A percentile compares a stretch with the other conserved stretches of the same genome.
phyloP scores from a whole-genome alignment of 202 grass and related monocot genomes.

The Zoysia matrella region DNA sequence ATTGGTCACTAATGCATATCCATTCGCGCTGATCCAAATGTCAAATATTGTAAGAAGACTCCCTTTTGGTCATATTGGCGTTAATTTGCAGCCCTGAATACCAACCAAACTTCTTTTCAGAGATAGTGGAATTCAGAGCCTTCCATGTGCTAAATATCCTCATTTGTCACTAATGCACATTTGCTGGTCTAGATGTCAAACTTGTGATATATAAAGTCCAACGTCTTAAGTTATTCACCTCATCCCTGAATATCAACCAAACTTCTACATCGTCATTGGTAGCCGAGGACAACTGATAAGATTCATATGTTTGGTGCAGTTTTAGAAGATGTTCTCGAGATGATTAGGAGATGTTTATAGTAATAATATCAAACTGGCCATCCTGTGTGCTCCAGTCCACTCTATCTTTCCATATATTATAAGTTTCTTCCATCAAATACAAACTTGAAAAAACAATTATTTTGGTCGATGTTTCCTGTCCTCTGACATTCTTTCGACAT shows the following conservation, averaged over 20 bases:
- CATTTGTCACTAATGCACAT: background rate
- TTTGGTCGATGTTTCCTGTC: background rate
- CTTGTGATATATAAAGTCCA: background rate
- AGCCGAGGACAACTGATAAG: background rate
- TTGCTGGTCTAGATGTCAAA: background rate
- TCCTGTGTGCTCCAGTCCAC: background rate
- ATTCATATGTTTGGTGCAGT: background rate
- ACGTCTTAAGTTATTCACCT: background rate
- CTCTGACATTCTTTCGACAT: background rate
- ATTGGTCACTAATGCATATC: background rate
- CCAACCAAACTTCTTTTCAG: conserved; percentile 10
- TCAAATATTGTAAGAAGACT: background rate
- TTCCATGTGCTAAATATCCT: background rate
- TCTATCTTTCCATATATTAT: background rate
- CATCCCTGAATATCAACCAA: conserved; percentile 9
- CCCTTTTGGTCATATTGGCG: background rate
- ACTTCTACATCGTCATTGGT: background rate
- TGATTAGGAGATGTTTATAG: background rate
- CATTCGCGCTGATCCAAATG: background rate
- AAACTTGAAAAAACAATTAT: background rate
- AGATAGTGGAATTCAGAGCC: conserved; percentile 2
- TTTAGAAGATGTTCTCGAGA: background rate
- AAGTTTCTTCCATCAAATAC: background rate
- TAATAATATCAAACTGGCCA: background rate
- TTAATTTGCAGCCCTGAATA: conserved; percentile 4